These are phyloP conservation scores for Tolypocladium tundrense DNA, from an alignment of 2,329 filamentous ascomycete genomes.

Conservation along the genomic window DNA sequence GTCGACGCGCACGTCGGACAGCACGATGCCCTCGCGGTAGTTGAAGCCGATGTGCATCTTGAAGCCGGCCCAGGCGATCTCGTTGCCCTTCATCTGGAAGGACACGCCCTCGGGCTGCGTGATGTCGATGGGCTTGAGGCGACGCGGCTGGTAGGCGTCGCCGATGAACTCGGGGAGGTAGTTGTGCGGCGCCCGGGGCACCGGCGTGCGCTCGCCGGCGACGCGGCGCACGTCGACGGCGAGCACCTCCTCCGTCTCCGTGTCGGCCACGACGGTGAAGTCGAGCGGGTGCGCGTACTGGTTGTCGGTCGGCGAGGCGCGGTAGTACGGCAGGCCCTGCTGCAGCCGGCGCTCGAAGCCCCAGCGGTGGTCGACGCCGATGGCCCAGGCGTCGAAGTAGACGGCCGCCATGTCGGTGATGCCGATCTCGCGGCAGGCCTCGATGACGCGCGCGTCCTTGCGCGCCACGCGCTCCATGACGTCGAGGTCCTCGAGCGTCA, in stretches of 20 bases:
- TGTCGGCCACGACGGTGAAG: constrained; percentile 30
- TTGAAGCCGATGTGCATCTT: constrained; percentile 64
- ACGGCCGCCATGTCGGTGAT: constrained; percentile 78
- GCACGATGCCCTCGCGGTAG: constrained; percentile 57
- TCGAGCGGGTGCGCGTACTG: constrained; percentile 48
- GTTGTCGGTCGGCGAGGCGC: constrained; percentile 59
- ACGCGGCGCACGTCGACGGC: constrained; percentile 29
- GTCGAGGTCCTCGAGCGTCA: constrained; percentile 75
- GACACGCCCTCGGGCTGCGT: constrained; percentile 30
- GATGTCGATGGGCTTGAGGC: constrained; percentile 27
- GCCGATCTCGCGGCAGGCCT: constrained; percentile 64
- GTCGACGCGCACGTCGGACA: constrained; percentile 60
- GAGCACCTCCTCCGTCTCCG: constrained; percentile 39
- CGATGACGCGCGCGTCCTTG: constrained; percentile 62
- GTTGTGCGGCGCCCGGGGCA: constrained; percentile 26
- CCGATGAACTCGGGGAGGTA: constrained; percentile 25
- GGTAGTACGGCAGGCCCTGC: constrained; percentile 75
- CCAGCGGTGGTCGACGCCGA: constrained; percentile 72
- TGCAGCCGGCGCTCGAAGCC: constrained; percentile 62
- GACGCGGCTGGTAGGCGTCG: constrained; percentile 22
- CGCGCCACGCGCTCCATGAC: constrained; percentile 60
- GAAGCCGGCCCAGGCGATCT: constrained; percentile 54
- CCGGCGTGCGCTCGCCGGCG: constrained; percentile 37
- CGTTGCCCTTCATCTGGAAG: constrained; percentile 35
- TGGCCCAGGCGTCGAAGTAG: constrained; percentile 78